phyloP scores from a whole-genome alignment of 352 stramenopile genomes.

The Phytophthora pluvialis region DNA sequence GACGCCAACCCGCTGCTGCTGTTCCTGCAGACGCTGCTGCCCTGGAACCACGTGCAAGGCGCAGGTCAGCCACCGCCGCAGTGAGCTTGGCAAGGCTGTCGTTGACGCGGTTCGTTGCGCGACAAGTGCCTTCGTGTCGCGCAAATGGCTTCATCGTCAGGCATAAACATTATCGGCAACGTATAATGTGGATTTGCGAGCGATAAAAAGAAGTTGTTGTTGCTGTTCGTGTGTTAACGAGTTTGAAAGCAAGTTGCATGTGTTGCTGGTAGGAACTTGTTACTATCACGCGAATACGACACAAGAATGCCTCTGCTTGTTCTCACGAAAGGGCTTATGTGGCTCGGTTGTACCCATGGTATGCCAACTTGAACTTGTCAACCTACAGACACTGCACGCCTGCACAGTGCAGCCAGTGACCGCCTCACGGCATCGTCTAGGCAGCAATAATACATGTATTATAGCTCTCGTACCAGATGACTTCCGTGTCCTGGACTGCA shows the following conservation, averaged over 20 bases:
- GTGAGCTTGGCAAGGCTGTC: neutral
- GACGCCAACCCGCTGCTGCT: constrained; percentile 85
- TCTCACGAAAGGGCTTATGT: no score
- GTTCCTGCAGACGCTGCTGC: constrained; percentile 85
- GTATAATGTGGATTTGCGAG: neutral
- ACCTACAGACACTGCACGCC: no score
- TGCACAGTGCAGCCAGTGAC: no score
- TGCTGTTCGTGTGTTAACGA: neutral
- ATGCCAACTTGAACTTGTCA: no score
- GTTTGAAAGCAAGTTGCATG: neutral
- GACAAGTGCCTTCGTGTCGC: constrained; percentile 18
- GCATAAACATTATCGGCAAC: constrained; percentile 3
- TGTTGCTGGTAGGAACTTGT: neutral
- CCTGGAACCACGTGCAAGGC: constrained; percentile 86
- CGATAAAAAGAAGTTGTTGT: no score
- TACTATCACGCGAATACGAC: no score
- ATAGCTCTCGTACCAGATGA: neutral
- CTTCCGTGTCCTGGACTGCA: neutral
- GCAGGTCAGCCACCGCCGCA: constrained; percentile 37
- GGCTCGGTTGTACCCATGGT: no score
- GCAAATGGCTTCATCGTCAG: constrained; percentile 17
- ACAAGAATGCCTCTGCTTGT: neutral
- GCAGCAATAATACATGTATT: neutral
- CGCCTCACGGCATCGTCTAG: no score
- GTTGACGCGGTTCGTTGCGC: constrained; percentile 9